These are phyloP conservation scores for Ceratobasidium sp. DNA, from an alignment of 1,284 basidiomycete species.

Conservation along the genomic window DNA sequence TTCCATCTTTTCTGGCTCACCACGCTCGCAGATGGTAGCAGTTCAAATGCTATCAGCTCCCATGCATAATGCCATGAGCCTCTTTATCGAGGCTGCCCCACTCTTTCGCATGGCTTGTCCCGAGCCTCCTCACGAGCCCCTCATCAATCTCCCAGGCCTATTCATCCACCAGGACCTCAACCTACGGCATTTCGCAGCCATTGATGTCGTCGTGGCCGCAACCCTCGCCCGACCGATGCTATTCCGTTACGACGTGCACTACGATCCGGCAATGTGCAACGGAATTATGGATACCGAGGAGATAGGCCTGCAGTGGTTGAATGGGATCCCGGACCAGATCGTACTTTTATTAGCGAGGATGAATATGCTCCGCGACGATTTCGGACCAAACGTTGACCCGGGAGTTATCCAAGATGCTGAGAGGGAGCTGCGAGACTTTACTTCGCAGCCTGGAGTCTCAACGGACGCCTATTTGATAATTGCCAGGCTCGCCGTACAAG, in stretches of 20 bases:
- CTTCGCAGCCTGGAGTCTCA: not conserved
- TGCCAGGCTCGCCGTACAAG: constrained; percentile 22
- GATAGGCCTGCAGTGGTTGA: constrained; percentile 14
- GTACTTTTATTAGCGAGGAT: constrained; percentile 9
- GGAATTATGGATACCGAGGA: not conserved
- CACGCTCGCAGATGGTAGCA: not conserved
- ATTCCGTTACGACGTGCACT: constrained; percentile 16
- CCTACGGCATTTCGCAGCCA: constrained; percentile 6
- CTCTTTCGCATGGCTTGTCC: constrained; percentile 1
- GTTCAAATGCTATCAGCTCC: constrained; percentile 14
- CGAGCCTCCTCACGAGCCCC: not conserved
- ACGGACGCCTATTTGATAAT: constrained; percentile 5
- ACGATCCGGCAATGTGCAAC: not conserved
- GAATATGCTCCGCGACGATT: constrained; percentile 18
- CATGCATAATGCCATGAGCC: not conserved
- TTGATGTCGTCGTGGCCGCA: constrained; percentile 15
- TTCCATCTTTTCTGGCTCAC: no score
- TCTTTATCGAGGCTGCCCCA: not conserved
- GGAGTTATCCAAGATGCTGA: constrained; percentile 1
- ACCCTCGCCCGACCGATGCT: not conserved
- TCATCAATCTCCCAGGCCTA: constrained; percentile 9
- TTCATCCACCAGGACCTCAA: constrained; percentile 11
- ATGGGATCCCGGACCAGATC: constrained; percentile 17
- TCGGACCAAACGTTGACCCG: constrained; percentile 10
- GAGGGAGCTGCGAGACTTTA: not conserved